These are phyloP conservation scores for Fereydounia khargensis DNA, from an alignment of 1,284 basidiomycete genomes.

Conservation along the genomic window DNA sequence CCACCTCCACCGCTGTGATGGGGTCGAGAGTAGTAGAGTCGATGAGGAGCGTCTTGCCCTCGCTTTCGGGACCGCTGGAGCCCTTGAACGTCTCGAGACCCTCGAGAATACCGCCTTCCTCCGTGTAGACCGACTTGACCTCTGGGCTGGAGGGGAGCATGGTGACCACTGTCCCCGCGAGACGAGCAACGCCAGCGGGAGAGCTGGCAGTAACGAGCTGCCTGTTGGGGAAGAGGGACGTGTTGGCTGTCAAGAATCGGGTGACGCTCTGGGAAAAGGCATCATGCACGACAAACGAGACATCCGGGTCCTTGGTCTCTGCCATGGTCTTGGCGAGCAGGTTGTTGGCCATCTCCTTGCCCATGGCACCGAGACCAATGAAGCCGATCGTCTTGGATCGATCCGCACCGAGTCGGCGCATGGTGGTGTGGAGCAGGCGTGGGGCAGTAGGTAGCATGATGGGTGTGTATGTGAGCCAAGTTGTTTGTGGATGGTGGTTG, in stretches of 20 bases:
- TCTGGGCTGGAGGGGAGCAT: conserved; percentile 85
- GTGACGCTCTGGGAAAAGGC: conserved; percentile 43
- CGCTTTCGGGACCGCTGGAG: conserved; percentile 5
- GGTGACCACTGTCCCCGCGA: conserved; percentile 70
- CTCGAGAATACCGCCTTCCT: conserved; percentile 59
- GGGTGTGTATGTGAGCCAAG: no score
- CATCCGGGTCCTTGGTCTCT: conserved; percentile 17
- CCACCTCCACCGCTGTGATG: conserved; percentile 68
- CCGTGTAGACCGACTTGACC: conserved; percentile 70
- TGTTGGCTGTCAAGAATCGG: conserved; percentile 41
- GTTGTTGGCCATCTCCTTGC: conserved; percentile 48
- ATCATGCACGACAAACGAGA: conserved; percentile 44
- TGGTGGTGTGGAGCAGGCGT: conserved; percentile 9
- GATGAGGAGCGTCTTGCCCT: conserved; percentile 69
- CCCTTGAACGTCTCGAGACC: conserved; percentile 17
- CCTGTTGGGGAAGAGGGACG: conserved; percentile 39
- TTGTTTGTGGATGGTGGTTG: no score
- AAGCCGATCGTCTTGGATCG: conserved; percentile 50
- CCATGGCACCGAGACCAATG: conserved; percentile 53
- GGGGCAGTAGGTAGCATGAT: conserved; percentile 23
- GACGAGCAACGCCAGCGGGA: conserved; percentile 58
- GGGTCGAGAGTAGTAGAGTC: conserved; percentile 87
- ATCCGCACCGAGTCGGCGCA: conserved; percentile 8
- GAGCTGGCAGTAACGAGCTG: conserved; percentile 50
- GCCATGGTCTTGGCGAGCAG: conserved; percentile 41